These are phyloP conservation scores for Pholiota adiposa DNA, from an alignment of 1,284 basidiomycete genomes.

Conservation along the genomic window DNA sequence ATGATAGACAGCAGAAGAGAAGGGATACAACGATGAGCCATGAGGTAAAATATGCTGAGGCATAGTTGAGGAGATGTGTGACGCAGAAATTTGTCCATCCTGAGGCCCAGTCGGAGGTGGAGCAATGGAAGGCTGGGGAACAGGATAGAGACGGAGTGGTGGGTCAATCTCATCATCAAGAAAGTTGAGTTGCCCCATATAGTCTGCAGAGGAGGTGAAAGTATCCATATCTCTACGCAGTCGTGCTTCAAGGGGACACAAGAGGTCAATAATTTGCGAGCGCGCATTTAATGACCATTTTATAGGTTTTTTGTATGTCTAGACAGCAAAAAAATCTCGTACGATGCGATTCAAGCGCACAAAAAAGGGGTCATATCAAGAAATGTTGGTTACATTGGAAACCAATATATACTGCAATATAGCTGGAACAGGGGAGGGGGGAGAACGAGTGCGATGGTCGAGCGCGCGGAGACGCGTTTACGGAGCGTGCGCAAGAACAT, in stretches of 20 bases:
- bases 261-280: background rate
- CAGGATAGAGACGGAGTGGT: too few species aligned
- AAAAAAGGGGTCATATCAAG: background rate
- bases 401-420: background rate
- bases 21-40: too few species aligned
- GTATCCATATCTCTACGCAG: background rate
- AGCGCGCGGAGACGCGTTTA: background rate
- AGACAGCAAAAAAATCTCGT: background rate
- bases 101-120: too few species aligned
- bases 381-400: background rate
- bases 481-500: background rate
- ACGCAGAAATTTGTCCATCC: too few species aligned
- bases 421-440: constrained; percentile 2
- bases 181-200: too few species aligned
- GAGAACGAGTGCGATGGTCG: constrained; percentile 3
- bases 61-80: too few species aligned
- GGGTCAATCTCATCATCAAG: too few species aligned
- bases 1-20: too few species aligned
- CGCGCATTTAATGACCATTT: background rate
- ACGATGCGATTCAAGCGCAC: background rate
- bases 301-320: background rate
- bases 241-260: background rate
- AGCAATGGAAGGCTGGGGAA: too few species aligned
- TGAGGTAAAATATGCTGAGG: too few species aligned
- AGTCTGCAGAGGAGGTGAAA: background rate